Evolutionary conservation across 2,329 filamentous ascomycete species (phyloP), one percentile per base, ranked within the genome.

Genomic region (Cordyceps javanica): DNA sequence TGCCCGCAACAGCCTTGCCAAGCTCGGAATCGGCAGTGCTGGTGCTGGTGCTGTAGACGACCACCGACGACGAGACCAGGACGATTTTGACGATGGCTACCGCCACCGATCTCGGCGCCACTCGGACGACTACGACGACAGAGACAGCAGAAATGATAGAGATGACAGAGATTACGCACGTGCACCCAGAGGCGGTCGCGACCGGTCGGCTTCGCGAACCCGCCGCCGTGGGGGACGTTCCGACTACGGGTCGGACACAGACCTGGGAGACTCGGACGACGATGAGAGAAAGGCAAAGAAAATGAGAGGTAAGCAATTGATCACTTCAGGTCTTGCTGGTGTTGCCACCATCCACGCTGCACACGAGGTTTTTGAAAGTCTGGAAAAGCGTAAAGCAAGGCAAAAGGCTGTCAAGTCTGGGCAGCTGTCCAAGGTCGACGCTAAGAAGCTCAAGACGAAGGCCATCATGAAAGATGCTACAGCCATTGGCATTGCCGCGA

Each of bases 231-330:
- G 58, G 41, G 48, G 55, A 52, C 72, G 73, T 62, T 77, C 76
- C 34, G 73, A 72, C 51, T 81, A 80, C 50, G 73, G 72, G 46
- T 82, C 79, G 16, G 80, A 77, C 34, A 79, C 78, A 21, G 80
- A 83, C 64, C 67, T 83, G 50, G 81, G 81, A 51, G 80, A 83
- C 69, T 83, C 82, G 61, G 77, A 80, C 19, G 79, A 81, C 23
- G 82, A 85, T 62, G 75, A 77, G 67, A 82, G 75, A 68, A 73
- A 72, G 60, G 75, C 74, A 38, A 78, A 74, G 68, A 83, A 81
- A 68, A 81, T 83, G 75, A 80, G 74, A 81, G 80, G 81, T 82
- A 83, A 84, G 77, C 81, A 83, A 74, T 64, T 82, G 60, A 62
- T 85, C 58, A 83, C 78, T 55, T 78, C 80, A 8, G 81, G 80